These are phyloP conservation scores for Aureobasidium leucospermi DNA, from an alignment of 2,329 filamentous ascomycete genomes.

Conservation along the genomic window DNA sequence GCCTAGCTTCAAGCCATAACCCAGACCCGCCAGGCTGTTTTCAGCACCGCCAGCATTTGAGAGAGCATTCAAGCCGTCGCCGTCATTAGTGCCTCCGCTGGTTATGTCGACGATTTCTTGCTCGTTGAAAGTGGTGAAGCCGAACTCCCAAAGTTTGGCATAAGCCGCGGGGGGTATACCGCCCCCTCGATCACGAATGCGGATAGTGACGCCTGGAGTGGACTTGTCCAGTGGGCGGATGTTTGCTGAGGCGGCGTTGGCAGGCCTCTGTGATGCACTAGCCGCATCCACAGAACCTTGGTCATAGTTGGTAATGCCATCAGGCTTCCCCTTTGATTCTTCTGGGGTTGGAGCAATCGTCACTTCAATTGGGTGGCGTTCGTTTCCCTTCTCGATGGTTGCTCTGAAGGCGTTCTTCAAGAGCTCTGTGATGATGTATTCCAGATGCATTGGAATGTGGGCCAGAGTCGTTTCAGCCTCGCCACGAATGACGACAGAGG, in stretches of 20 bases:
- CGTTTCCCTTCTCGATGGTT: conserved; percentile 75
- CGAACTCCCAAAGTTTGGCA: conserved; percentile 91
- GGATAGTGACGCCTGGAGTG: conserved; percentile 80
- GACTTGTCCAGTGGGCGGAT: conserved; percentile 42
- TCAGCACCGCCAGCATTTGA: conserved; percentile 64
- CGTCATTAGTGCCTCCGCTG: conserved; percentile 36
- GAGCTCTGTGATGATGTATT: conserved; percentile 94
- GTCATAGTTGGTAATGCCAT: conserved; percentile 26
- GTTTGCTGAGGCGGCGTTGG: conserved; percentile 24
- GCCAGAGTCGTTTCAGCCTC: conserved; percentile 83
- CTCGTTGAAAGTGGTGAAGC: conserved; percentile 88
- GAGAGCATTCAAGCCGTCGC: conserved; percentile 65
- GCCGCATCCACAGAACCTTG: conserved; percentile 32
- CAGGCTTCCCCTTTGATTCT: conserved; percentile 25
- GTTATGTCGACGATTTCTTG: conserved; percentile 47
- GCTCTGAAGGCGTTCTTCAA: conserved; percentile 96
- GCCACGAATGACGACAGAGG: conserved; percentile 72
- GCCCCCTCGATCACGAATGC: conserved; percentile 90
- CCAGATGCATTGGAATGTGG: conserved; percentile 89
- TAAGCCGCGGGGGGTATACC: conserved; percentile 81
- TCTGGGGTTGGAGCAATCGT: conserved; percentile 73
- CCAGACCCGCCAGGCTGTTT: conserved; percentile 77
- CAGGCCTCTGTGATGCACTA: conserved; percentile 21
- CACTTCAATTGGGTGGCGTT: conserved; percentile 76
- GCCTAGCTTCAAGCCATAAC: conserved; percentile 77